Conservation (phyloP, 2,329 filamentous ascomycete genomes). For the Nectriaceae sp. region DNA sequence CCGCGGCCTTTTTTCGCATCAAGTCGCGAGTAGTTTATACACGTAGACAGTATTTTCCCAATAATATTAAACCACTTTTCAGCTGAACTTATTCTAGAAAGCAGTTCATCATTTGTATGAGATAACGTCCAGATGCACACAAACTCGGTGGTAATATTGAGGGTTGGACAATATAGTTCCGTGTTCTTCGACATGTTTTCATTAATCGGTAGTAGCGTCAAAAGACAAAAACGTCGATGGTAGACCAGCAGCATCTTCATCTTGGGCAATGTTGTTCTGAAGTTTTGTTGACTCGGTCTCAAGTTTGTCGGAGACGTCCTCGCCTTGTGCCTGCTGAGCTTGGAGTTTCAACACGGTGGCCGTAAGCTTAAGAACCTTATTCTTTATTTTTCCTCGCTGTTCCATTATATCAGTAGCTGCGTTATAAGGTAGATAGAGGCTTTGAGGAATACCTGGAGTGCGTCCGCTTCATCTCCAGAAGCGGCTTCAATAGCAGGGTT, state of each 20-base stretch:
- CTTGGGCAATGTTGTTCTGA: constrained; percentile 52
- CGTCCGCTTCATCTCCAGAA: constrained; percentile 45
- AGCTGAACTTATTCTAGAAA: too few relatives aligned
- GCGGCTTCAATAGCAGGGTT: constrained; percentile 55
- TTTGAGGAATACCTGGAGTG: constrained; percentile 51
- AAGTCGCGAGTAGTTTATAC: too few relatives aligned
- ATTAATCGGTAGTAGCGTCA: constrained; percentile 18
- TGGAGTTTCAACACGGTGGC: constrained; percentile 52
- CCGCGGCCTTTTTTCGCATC: too few relatives aligned
- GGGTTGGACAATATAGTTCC: too few relatives aligned
- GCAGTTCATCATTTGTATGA: too few relatives aligned
- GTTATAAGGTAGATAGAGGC: too few relatives aligned
- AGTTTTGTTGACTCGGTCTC: constrained; percentile 52
- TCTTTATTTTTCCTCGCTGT: constrained; percentile 58
- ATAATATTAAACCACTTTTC: too few relatives aligned
- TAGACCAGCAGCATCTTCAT: constrained; percentile 49
- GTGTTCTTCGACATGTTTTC: too few relatives aligned
- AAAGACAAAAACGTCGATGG: constrained; percentile 37
- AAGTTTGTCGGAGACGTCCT: constrained; percentile 46
- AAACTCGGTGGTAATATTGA: too few relatives aligned
- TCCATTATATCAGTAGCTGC: too few relatives aligned
- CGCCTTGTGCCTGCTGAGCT: constrained; percentile 52
- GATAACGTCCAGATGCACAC: too few relatives aligned
- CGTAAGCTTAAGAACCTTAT: constrained; percentile 60
- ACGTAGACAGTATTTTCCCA: too few relatives aligned